These are phyloP conservation scores for Mortierella sp. DNA, from an alignment of 371 early-diverging fungal species.

Conservation along the genomic window DNA sequence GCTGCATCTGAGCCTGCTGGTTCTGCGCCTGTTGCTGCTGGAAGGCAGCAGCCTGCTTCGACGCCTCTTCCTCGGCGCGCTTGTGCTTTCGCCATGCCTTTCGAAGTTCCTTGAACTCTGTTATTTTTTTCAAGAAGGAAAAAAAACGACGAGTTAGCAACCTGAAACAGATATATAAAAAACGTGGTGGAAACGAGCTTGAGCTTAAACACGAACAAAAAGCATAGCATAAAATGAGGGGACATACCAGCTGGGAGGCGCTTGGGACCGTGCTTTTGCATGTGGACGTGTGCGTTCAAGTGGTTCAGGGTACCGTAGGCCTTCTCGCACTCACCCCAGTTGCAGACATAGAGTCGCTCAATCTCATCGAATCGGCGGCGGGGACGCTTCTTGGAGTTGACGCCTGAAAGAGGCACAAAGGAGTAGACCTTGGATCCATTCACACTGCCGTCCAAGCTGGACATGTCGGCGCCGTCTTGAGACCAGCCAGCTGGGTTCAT, in stretches of 20 bases:
- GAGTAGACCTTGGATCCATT: slow-evolving; percentile 67
- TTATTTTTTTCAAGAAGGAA: background rate
- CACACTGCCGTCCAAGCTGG: slow-evolving; percentile 23
- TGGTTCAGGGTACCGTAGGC: slow-evolving; percentile 82
- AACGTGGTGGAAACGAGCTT: background rate
- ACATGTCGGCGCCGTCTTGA: slow-evolving; percentile 35
- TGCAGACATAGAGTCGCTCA: slow-evolving; percentile 77
- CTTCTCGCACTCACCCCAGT: slow-evolving; percentile 72
- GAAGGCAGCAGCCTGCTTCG: slow-evolving; percentile 55
- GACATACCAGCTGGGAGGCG: slow-evolving; percentile 59
- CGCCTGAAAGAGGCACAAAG: slow-evolving; percentile 75
- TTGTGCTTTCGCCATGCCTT: slow-evolving; percentile 61
- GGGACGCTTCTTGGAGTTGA: slow-evolving; percentile 77
- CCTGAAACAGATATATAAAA: background rate
- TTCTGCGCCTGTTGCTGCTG: slow-evolving; percentile 44
- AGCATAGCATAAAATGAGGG: background rate
- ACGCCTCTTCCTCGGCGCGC: slow-evolving; percentile 59
- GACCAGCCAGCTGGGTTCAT: slow-evolving; percentile 28
- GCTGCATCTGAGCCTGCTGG: slow-evolving; percentile 32
- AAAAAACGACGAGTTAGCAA: background rate
- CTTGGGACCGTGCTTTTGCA: slow-evolving; percentile 76
- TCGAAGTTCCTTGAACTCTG: slow-evolving; percentile 77
- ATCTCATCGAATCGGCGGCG: slow-evolving; percentile 79
- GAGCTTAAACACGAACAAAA: background rate
- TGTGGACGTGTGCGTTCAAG: slow-evolving; percentile 78